Percentiles rank a stretch among this genome's conserved stretches.
Evolutionary conservation across 495 filamentous ascomycete genomes (phyloP).

Genomic region (Penicillium diatomitis): DNA sequence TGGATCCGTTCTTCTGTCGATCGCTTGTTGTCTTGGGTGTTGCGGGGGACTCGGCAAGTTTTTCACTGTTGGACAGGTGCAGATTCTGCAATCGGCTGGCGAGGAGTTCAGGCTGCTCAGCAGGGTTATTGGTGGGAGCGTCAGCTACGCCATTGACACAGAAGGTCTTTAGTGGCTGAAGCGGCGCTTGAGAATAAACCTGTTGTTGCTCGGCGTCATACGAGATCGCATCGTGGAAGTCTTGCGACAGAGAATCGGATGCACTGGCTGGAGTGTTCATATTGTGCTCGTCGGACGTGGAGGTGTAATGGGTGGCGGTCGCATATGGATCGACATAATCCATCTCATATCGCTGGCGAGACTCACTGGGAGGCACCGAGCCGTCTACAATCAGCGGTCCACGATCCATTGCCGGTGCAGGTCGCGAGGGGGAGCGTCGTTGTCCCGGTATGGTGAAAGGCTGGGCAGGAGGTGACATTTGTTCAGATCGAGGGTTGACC

Average conservation of each 20-base stretch:
- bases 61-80: conserved; percentile 30
- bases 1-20: conserved; percentile 16
- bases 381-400: conserved; percentile 39
- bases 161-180: conserved; percentile 16
- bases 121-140: conserved; percentile 1
- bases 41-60: conserved; percentile 17
- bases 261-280: conserved; percentile 33
- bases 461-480: conserved; percentile 7
- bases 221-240: conserved; percentile 28
- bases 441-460: conserved; percentile 13
- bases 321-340: conserved; percentile 27
- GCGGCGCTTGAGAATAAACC: conserved; percentile 20
- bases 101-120: conserved; percentile 25
- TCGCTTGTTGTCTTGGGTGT: conserved; percentile 20
- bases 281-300: conserved; percentile 34
- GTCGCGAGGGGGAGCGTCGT: conserved; percentile 14
- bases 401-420: conserved; percentile 20
- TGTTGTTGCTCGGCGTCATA: conserved; percentile 29
- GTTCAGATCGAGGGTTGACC: conserved; percentile 15
- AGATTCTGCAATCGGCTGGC: conserved; percentile 32
- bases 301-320: conserved; percentile 25
- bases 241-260: conserved; percentile 35
- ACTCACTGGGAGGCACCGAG: conserved; percentile 32
- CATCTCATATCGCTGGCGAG: conserved; percentile 15
- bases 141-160: conserved; percentile 9